A percentile compares a stretch with the other conserved stretches of the same genome.
Conservation (phyloP, 2,329 filamentous ascomycete species). For the Alternaria triticimaculans region DNA sequence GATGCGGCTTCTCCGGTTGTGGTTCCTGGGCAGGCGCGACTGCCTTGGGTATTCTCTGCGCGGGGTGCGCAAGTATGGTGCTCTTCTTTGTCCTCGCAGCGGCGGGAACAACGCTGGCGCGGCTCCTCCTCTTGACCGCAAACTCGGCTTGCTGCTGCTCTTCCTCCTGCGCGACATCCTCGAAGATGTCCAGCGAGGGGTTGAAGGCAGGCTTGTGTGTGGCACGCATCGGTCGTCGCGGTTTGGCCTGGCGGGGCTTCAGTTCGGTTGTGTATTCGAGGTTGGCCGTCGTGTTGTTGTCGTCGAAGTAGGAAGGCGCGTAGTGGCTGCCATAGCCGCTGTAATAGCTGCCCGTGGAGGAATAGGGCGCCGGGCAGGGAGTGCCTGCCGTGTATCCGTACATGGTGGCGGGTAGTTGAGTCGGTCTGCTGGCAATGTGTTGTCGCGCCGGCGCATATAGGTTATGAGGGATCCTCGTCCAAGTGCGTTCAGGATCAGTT, state of each 20-base stretch:
- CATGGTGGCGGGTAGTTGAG: constrained; percentile 28
- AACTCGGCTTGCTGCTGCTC: constrained; percentile 33
- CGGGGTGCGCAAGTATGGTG: constrained; percentile 45
- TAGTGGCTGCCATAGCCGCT: constrained; percentile 35
- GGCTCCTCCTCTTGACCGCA: constrained; percentile 34
- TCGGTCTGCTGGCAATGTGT: constrained; percentile 8
- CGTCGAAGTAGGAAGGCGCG: constrained; percentile 40
- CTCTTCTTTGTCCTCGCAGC: constrained; percentile 32
- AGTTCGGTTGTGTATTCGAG: constrained; percentile 50
- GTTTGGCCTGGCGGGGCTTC: constrained; percentile 40
- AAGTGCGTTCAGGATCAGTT: constrained; percentile 18
- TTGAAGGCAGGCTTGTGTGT: constrained; percentile 41
- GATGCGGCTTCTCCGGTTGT: constrained; percentile 31
- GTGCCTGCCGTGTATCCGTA: constrained; percentile 45
- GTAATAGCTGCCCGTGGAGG: constrained; percentile 34
- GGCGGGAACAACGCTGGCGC: constrained; percentile 35
- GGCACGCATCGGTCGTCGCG: constrained; percentile 41
- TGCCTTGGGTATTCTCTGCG: constrained; percentile 42
- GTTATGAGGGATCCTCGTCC: constrained; percentile 6
- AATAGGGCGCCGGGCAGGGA: constrained; percentile 45
- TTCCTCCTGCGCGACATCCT: constrained; percentile 47
- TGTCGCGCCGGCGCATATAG: constrained; percentile 29
- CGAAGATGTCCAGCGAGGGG: constrained; percentile 46
- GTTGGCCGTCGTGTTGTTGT: constrained; percentile 45
- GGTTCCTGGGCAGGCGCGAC: constrained; percentile 31